Base-by-base conservation (phyloP, 164 flowering plant species). In the Kingdonia uniflora region DNA sequence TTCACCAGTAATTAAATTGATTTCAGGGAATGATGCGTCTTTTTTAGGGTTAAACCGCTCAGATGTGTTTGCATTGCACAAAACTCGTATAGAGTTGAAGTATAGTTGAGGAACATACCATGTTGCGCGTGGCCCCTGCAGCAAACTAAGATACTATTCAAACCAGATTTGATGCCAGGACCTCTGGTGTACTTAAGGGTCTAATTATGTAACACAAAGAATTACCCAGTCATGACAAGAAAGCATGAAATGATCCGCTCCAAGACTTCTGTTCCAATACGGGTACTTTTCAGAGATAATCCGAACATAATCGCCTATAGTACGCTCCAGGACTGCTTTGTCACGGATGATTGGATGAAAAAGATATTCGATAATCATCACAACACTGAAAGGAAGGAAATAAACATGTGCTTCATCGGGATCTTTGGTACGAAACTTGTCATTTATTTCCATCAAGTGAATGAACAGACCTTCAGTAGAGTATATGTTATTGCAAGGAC, bases 401-500 rank as follows among this genome's bases (percentile, higher is more conserved):
- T 19, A 68, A 5, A 69, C 68, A 43, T 73, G 76, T 15, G 82
- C 82, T 52, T 61, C 14, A n/a, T 72, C 65, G 12, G 72, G 80
- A 58, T 72, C 54, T 38, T 24, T 11, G 6, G 70, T 69, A 43
- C 69, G 42, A 33, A 71, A 76, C 0, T 35, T 26, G 8, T 46
- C 68, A 0, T 65, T 73, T 51, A 54, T 62, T 49, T 84, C 83
- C 73, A 84, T 58, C 29, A 70, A 77, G 57, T 74, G 64, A 37
- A 81, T 81, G 68, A 81, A 84, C 33, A 65, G 66, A 42, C 91
- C 87, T 52, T 84, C 87, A 0, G 68, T 57, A 1, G 91, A 77
- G 50, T 84, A 81, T 65, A 84, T 74, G 65, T 76, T 70, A 66
- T 54, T 74, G 73, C 83, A 73, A 0, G 81, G 85, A 14, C 92